These are phyloP conservation scores for Gossypium ekmanianum DNA, from an alignment of 345 rosid species.

Conservation along the genomic window DNA sequence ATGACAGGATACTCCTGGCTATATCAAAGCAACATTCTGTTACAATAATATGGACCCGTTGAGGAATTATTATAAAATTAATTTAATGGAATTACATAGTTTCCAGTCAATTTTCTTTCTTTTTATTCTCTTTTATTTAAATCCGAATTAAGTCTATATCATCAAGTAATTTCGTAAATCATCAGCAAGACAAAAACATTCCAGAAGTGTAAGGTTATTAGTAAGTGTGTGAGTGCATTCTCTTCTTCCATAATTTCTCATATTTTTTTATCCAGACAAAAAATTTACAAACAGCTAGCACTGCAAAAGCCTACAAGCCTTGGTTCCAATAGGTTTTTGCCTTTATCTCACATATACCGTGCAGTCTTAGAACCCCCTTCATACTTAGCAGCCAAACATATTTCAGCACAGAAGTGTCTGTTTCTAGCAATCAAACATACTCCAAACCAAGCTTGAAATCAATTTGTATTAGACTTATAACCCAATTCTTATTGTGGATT, in stretches of 20 bases:
- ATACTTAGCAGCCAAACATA: not conserved
- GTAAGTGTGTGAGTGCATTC: not conserved
- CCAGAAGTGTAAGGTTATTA: not conserved
- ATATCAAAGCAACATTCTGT: not conserved
- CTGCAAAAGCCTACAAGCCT: not conserved
- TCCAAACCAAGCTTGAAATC: not conserved
- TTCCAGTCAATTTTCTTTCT: not conserved
- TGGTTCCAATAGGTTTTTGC: not conserved
- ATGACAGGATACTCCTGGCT: not conserved
- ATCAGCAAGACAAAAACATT: not conserved
- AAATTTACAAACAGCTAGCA: not conserved
- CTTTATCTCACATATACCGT: not conserved
- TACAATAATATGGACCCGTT: not conserved
- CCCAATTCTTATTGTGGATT: not conserved
- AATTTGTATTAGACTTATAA: not conserved
- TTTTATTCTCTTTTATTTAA: not conserved
- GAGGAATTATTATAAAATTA: not conserved
- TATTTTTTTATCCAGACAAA: too few species aligned
- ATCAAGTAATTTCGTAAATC: not conserved
- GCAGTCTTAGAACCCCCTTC: not conserved
- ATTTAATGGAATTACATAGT: not conserved
- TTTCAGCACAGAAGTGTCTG: not conserved
- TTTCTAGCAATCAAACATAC: not conserved
- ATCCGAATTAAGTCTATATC: not conserved
- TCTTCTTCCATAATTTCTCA: too few species aligned